Evolutionary conservation across 2,329 filamentous ascomycete genomes (phyloP), one percentile per base, ranked within the genome.

Genomic region (Trichoderma semiorbis): DNA sequence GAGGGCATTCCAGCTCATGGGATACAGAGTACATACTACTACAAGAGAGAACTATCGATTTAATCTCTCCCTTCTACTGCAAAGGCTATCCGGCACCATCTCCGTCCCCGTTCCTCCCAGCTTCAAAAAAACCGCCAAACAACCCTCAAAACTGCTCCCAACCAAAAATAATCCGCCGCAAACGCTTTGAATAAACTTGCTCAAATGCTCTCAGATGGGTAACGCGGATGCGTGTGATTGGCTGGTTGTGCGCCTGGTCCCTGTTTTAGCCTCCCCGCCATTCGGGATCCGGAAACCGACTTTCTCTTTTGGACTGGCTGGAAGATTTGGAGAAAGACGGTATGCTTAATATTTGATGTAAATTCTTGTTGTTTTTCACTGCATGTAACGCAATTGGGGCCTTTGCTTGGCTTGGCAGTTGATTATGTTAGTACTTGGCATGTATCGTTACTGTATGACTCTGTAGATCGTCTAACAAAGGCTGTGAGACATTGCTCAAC

Each of bases 191-290:
- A 73, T 72, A 80, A 81, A 81, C 80, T 81, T 81, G 80, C 80
- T 81, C 80, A 81, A 81, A 81, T 73, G 78, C 73, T 76, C 80
- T 80, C 80, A 81, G 55, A 66, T 60, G 69, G 57, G 66, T 53
- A 69, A n/a, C 66, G 5, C 24, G n/a, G n/a, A 12, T 1, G 39
- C 57, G 0, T 36, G n/a, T 69, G 66, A 62, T 69, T 69, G 39
- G 66, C 34, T 61, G 39, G n/a, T 5, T 7, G 12, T 8, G 28
- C 39, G 30, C 36, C 65, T 43, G 36, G 66, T 62, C 66, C 66
- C 39, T 60, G 55, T 50, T n/a, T 34, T 69, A 36, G 66, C 28
- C 21, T 50, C 66, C 55, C 66, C 57, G 36, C 66, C 39, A 62
- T 62, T 60, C 34, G 66, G 47, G 36, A 61, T 61, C 55, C 57